Conservation (phyloP, 768 basidiomycete species). For the Sporobolomyces roseus region DNA sequence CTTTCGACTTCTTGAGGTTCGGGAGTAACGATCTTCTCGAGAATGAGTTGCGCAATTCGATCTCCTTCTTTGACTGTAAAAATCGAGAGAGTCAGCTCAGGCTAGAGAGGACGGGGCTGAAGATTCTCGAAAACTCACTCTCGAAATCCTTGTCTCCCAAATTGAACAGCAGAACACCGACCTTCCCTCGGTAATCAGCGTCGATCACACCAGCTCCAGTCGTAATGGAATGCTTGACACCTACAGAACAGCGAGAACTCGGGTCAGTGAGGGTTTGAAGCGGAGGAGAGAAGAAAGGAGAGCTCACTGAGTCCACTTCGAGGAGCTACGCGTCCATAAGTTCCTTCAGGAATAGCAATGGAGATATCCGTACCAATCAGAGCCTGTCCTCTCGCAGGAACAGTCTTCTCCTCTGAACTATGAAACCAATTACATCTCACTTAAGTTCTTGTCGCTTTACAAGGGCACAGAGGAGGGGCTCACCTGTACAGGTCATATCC, state of each 20-base stretch:
- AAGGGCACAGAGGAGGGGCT: constrained; percentile 24
- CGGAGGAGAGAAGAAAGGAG: neutral
- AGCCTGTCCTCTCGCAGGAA: constrained; percentile 88
- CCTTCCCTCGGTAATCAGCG: constrained; percentile 86
- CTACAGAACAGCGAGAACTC: constrained; percentile 51
- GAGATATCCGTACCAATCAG: constrained; percentile 86
- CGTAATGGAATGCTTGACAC: constrained; percentile 95
- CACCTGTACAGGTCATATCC: constrained; percentile 95
- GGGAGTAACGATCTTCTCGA: constrained; percentile 84
- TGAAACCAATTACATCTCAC: neutral
- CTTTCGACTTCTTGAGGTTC: constrained; percentile 78
- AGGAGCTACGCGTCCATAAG: constrained; percentile 94
- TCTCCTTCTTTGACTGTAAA: constrained; percentile 80
- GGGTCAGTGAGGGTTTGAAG: too few relatives aligned
- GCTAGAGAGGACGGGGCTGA: neutral
- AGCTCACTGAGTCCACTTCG: constrained; percentile 84
- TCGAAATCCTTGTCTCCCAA: constrained; percentile 82
- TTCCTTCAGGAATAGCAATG: constrained; percentile 85
- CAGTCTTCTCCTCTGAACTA: constrained; percentile 76
- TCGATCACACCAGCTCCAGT: constrained; percentile 97
- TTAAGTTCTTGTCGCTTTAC: neutral
- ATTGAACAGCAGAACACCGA: constrained; percentile 91
- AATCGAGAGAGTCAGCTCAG: neutral
- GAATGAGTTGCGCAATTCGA: constrained; percentile 88
- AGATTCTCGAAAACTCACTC: constrained; percentile 58